Conservation (phyloP, 2,329 filamentous ascomycete species). For the Phialocephala sp. region DNA sequence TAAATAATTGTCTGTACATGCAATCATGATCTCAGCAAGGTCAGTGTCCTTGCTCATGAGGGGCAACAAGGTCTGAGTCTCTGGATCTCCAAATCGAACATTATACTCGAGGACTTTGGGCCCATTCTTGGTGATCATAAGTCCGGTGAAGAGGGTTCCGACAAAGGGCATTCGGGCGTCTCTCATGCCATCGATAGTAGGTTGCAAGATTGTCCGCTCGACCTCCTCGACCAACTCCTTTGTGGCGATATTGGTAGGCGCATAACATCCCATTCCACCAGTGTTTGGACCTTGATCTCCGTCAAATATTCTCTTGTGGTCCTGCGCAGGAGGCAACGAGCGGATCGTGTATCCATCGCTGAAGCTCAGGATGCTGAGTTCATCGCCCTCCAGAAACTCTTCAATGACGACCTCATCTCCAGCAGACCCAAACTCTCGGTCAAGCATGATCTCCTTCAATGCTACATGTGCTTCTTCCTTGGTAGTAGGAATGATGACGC, state of each 20-base stretch:
- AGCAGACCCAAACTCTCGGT: conserved; percentile 83
- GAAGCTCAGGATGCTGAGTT: conserved; percentile 90
- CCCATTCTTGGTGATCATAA: conserved; percentile 86
- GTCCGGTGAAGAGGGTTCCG: conserved; percentile 84
- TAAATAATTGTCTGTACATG: conserved; percentile 78
- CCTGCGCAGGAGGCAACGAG: conserved; percentile 88
- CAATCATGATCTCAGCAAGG: conserved; percentile 86
- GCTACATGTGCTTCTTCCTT: conserved; percentile 84
- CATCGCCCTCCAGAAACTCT: conserved; percentile 89
- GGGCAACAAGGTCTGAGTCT: conserved; percentile 85
- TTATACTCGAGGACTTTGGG: conserved; percentile 92
- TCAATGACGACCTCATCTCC: conserved; percentile 92
- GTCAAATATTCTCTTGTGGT: conserved; percentile 94
- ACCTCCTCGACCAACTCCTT: conserved; percentile 76
- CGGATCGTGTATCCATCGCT: conserved; percentile 86
- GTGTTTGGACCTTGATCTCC: conserved; percentile 92
- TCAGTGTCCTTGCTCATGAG: conserved; percentile 80
- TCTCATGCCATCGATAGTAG: conserved; percentile 88
- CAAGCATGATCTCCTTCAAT: conserved; percentile 88
- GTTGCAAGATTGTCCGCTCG: conserved; percentile 82
- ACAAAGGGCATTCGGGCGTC: conserved; percentile 76
- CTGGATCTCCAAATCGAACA: conserved; percentile 89
- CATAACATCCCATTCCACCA: conserved; percentile 97
- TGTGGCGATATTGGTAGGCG: conserved; percentile 77
- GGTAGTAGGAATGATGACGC: conserved; percentile 73